A percentile compares a stretch with the other conserved stretches of the same genome.
Evolutionary conservation across 345 rosid species (phyloP).

Genomic region (Cardamine occulta): DNA sequence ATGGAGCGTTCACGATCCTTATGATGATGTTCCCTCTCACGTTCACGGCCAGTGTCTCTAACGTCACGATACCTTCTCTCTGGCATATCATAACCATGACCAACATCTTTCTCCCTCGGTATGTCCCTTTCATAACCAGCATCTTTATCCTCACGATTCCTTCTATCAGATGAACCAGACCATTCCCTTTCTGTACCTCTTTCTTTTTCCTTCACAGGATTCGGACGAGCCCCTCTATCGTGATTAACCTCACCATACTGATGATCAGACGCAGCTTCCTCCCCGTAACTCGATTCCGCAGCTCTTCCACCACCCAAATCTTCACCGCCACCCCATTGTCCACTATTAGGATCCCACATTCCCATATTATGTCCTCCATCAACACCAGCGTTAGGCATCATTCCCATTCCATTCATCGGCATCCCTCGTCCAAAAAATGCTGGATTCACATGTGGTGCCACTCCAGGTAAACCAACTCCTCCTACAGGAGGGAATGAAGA

Average conservation of each 20-base stretch:
- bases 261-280: conserved; percentile 85
- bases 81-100: conserved; percentile 59
- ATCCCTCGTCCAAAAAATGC: conserved; percentile 81
- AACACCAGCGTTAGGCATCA: conserved; percentile 66
- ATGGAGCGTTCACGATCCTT: conserved; percentile 67
- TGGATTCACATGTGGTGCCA: conserved; percentile 88
- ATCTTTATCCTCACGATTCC: conserved; percentile 73
- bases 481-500: conserved; percentile 69
- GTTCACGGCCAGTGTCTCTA: conserved; percentile 64
- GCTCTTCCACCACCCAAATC: conserved; percentile 76
- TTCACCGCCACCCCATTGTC: conserved; percentile 78
- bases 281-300: conserved; percentile 84
- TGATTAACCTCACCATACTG: conserved; percentile 74
- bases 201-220: conserved; percentile 66
- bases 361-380: conserved; percentile 79
- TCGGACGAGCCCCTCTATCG: conserved; percentile 66
- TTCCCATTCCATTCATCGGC: conserved; percentile 79
- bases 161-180: conserved; percentile 77
- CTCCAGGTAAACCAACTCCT: conserved; percentile 73
- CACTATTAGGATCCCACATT: conserved; percentile 77
- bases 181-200: conserved; percentile 71
- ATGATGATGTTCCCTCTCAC: conserved; percentile 64
- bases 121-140: conserved; percentile 58
- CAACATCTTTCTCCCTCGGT: conserved; percentile 65
- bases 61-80: conserved; percentile 72